Conservation (phyloP, 495 filamentous ascomycete genomes). For the Aspergillus wentii region DNA sequence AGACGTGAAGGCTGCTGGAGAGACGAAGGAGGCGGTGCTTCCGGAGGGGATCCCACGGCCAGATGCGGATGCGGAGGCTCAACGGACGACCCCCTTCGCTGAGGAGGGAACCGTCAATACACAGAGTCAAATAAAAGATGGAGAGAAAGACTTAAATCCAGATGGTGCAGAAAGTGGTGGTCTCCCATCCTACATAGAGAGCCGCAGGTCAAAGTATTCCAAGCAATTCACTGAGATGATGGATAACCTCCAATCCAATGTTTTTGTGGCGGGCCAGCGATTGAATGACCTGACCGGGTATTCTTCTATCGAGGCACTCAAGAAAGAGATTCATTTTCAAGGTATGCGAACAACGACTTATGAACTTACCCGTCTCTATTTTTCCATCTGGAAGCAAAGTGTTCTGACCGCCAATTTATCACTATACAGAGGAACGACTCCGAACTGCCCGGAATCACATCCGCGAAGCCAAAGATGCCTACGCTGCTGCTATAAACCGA, state of each 20-base stretch:
- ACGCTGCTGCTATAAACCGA: conserved; percentile 70
- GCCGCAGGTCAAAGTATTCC: conserved; percentile 63
- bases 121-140: background rate
- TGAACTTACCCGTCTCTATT: background rate
- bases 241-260: conserved; percentile 82
- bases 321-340: conserved; percentile 65
- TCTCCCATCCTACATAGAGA: conserved; percentile 75
- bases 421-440: conserved; percentile 53
- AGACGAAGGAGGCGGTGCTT: conserved; percentile 10
- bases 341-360: conserved; percentile 32
- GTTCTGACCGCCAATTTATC: conserved; percentile 1
- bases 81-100: conserved; percentile 6
- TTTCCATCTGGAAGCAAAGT: background rate
- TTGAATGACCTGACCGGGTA: conserved; percentile 95
- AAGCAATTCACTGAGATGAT: conserved; percentile 73
- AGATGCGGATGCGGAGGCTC: conserved; percentile 20
- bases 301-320: conserved; percentile 83
- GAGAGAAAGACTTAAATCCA: conserved; percentile 1
- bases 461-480: conserved; percentile 63
- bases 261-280: conserved; percentile 78
- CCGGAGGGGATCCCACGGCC: conserved; percentile 14
- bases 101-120: conserved; percentile 4
- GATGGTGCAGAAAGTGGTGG: conserved; percentile 15
- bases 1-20: conserved; percentile 13
- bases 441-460: conserved; percentile 59